Conservation (phyloP, 2,329 filamentous ascomycete species). For the Phialemonium atrogriseum region DNA sequence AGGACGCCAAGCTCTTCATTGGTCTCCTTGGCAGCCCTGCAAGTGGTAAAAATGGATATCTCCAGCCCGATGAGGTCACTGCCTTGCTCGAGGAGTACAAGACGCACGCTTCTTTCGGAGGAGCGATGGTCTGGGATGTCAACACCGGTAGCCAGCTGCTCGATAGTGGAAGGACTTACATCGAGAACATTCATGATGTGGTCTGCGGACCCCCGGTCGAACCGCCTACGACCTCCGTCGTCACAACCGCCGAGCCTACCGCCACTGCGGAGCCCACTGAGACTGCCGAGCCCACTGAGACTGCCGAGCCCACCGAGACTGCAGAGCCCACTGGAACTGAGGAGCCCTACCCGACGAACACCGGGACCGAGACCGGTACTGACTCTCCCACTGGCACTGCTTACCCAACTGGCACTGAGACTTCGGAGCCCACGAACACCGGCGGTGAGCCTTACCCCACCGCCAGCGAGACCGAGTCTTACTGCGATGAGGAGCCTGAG, state of each 20-base stretch:
- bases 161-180: constrained; percentile 11
- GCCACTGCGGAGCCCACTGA: constrained; percentile 6
- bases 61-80: constrained; percentile 10
- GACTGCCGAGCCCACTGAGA: constrained; percentile 8
- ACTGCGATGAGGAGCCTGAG: too few species aligned
- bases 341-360: constrained; percentile 10
- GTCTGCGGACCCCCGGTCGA: constrained; percentile 1
- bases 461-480: background rate
- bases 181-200: constrained; percentile 15
- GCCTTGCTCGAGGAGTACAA: constrained; percentile 16
- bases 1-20: constrained; percentile 27
- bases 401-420: background rate
- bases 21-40: constrained; percentile 24
- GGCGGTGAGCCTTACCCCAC: background rate
- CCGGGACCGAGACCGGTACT: background rate
- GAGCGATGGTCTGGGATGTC: constrained; percentile 26
- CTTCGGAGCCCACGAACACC: background rate
- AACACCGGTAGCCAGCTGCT: constrained; percentile 11
- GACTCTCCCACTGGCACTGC: background rate
- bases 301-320: constrained; percentile 9
- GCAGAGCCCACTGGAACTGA: constrained; percentile 6
- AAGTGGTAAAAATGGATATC: constrained; percentile 18
- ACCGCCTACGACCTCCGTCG: background rate
- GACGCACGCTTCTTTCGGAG: constrained; percentile 19
- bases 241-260: constrained; percentile 6